Evolutionary conservation across 2,329 filamentous ascomycete species (phyloP).

Genomic region (Epichloe amarillans): DNA sequence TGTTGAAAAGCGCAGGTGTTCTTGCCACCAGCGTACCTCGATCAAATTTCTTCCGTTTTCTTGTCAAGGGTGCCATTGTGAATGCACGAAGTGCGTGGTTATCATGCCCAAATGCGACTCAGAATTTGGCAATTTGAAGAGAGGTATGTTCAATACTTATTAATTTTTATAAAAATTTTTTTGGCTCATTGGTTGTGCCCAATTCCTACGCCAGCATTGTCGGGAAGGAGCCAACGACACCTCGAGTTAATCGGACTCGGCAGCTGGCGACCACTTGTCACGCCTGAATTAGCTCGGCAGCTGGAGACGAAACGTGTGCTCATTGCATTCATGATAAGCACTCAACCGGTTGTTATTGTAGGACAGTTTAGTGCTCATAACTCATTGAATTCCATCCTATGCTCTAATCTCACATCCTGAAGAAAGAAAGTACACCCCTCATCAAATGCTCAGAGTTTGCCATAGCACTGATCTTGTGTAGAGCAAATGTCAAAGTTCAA

Average conservation of each 20-base stretch:
- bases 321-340: too few species aligned
- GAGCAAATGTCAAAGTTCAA: neutral
- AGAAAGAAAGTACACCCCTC: neutral
- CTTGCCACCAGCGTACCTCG: conserved; percentile 9
- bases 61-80: conserved; percentile 15
- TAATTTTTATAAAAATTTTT: too few species aligned
- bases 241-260: too few species aligned
- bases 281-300: too few species aligned
- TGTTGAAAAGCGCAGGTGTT: neutral
- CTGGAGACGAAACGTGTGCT: too few species aligned
- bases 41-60: conserved; percentile 14
- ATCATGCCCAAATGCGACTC: neutral
- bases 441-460: neutral
- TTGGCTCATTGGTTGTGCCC: too few species aligned
- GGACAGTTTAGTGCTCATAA: neutral
- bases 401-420: conserved; percentile 1
- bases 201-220: neutral
- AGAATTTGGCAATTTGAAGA: neutral
- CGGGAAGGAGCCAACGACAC: neutral
- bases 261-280: neutral
- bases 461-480: neutral
- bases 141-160: neutral
- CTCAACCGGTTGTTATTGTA: neutral
- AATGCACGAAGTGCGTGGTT: neutral
- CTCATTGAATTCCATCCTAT: conserved; percentile 1